Base-by-base conservation (phyloP, 73 alveolate species). In the Paramecium biaurelia region DNA sequence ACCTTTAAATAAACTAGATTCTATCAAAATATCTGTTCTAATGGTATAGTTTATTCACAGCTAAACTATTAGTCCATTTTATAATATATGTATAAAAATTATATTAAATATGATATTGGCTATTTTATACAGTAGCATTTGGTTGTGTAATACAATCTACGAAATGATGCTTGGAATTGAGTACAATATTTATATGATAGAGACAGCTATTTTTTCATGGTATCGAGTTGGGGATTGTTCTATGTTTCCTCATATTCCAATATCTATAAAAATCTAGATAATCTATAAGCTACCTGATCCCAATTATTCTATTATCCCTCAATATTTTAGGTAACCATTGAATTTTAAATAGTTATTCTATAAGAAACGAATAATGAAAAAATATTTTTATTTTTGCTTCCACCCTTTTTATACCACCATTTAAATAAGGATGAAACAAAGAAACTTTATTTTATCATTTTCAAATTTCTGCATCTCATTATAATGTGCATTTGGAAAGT, bases 91-190 rank as follows among this genome's bases (percentile, higher is more conserved):
- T 53, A 53, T 53, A n/a, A 53, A 53, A 18, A 15, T n/a, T 53
- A 53, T 53, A 53, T 53, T 63, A 63, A 30, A 63, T 14, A 63
- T 63, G 84, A 63, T 63, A 63, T 63, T 63, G 20, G 84, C 84
- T 30, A 63, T 63, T 30, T 63, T 63, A 63, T 63, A 30, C 45
- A 63, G 84, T 63, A 63, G 84, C 84, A 10, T 63, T 30, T 63
- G 84, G 84, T 6, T 63, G 28, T 26, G 84, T 49, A 63, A 63
- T 63, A 63, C 84, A 26, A 63, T 63, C 12, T 63, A 63, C 45
- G 84, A 63, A 32, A 63, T 63, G 84, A 63, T 53, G 68, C 68
- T 63, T 6, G 84, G 45, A 63, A 63, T 63, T 63, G 49, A 63
- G 84, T 63, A 63, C 84, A 63, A 30, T 63, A 30, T 63, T 30